Base-by-base conservation (phyloP, 805 yeast species). In the Saturnispora sekii region DNA sequence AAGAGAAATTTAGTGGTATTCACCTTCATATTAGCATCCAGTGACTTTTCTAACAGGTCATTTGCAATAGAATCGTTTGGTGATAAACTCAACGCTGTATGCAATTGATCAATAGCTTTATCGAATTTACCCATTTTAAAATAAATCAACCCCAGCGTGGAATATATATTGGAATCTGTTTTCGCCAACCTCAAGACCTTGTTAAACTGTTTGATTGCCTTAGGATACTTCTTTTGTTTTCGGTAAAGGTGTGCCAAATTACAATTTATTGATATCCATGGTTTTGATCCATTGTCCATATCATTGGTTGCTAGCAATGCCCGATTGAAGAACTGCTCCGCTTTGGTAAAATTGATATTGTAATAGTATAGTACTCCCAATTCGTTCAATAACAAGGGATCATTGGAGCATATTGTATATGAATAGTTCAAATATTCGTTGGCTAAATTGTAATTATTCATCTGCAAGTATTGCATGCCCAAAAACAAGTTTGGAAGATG, bases 381-480 rank as follows among this genome's bases (percentile, higher is more conserved):
- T 60, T 93, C 99, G 61, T 93, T 93, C 49, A 93, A 68, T 37
- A 93, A 64, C 40, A 90, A 64, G 3, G 99, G 97, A 61, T 93
- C 98, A 3, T 76, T 69, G 17, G 84, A 79, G 61, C 96, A 89
- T 2, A 88, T 76, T 16, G 78, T 77, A 53, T 77, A 80, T 1
- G 97, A 76, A 4, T 89, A 74, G 46, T 70, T 65, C 28, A 93
- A 71, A 57, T 89, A 93, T 60, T 90, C 97, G 53, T 84, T 89
- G 0, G 97, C 87, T 44, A 93, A 66, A 5, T 80, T 74, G 39
- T 84, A 68, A 53, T 89, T 88, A 59, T 81, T 82, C 79, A 90
- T 83, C 48, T 86, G 88, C 53, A 88, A 66, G 61, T 93, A 90
- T 66, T 93, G 97, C 96, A 93, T 93, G 1, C 98, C 99, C 34